Conservation (phyloP, 495 filamentous ascomycete genomes). For the Talaromyces nanjingensis region DNA sequence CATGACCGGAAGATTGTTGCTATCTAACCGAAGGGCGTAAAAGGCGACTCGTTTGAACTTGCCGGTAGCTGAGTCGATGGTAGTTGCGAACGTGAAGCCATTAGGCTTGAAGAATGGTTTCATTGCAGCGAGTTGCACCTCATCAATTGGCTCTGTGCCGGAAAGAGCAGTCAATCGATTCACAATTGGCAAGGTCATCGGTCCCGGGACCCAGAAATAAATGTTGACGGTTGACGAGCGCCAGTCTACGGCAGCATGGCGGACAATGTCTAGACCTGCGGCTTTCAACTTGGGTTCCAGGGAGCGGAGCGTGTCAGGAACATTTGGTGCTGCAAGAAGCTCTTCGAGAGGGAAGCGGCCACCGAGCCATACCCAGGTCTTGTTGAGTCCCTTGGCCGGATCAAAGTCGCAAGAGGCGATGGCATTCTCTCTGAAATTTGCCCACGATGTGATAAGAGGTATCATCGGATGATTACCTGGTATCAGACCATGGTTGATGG, state of each 20-base stretch:
- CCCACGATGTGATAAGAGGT: conserved; percentile 7
- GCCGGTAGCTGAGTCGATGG: conserved; percentile 7
- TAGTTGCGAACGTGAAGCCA: conserved; percentile 10
- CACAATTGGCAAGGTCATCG: not conserved
- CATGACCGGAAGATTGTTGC: conserved; percentile 3
- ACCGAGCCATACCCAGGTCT: conserved; percentile 14
- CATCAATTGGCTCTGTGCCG: not conserved
- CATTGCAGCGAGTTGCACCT: not conserved
- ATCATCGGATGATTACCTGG: conserved; percentile 2
- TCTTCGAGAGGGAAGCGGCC: conserved; percentile 10
- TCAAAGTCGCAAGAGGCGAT: conserved; percentile 14
- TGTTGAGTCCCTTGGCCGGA: conserved; percentile 11
- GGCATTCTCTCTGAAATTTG: not conserved
- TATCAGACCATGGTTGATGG: conserved; percentile 1
- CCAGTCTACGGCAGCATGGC: conserved; percentile 11
- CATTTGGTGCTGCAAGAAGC: conserved; percentile 4
- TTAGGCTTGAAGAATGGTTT: conserved; percentile 1
- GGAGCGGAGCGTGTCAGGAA: conserved; percentile 4
- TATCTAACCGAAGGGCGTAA: conserved; percentile 11
- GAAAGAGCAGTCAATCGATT: conserved; percentile 4
- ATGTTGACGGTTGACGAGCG: conserved; percentile 9
- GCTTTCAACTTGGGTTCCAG: not conserved
- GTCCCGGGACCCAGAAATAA: conserved; percentile 10
- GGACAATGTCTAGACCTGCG: conserved; percentile 4
- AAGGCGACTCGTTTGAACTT: conserved; percentile 13